Evolutionary conservation across 164 flowering plant species (phyloP).

Genomic region (Macadamia tetraphylla): DNA sequence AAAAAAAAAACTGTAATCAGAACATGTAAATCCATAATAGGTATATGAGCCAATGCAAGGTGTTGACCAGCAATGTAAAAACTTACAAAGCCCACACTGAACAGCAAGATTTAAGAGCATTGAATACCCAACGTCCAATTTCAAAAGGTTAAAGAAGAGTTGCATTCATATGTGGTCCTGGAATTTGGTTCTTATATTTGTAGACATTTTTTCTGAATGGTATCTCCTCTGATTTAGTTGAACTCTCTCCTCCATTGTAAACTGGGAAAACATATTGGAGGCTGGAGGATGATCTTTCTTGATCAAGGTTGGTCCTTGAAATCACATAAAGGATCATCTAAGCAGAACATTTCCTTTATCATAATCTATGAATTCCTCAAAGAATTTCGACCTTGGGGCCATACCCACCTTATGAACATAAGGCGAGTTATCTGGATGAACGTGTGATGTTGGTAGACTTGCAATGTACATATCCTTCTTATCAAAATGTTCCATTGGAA

Average conservation of each 20-base stretch:
- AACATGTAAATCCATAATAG: not conserved
- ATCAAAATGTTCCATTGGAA: constrained; percentile 29
- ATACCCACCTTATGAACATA: constrained; percentile 55
- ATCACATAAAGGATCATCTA: constrained; percentile 67
- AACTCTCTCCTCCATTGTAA: constrained; percentile 51
- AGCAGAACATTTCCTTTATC: constrained; percentile 61
- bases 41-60: not conserved
- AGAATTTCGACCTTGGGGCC: constrained; percentile 51
- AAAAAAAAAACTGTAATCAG: not conserved
- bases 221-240: constrained; percentile 50
- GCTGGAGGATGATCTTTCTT: constrained; percentile 46
- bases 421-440: constrained; percentile 14
- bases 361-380: constrained; percentile 39
- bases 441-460: constrained; percentile 32
- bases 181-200: not conserved
- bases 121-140: constrained; percentile 68
- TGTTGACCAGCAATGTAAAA: not conserved
- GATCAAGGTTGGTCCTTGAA: constrained; percentile 64
- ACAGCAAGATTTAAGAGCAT: constrained; percentile 61
- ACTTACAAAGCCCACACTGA: constrained; percentile 70
- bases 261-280: constrained; percentile 65
- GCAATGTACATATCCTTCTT: constrained; percentile 34
- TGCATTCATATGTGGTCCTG: not conserved
- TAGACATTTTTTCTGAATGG: constrained; percentile 41
- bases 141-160: not conserved